Evolutionary conservation across 768 basidiomycete species (phyloP).

Genomic region (Serpula lacrymans): DNA sequence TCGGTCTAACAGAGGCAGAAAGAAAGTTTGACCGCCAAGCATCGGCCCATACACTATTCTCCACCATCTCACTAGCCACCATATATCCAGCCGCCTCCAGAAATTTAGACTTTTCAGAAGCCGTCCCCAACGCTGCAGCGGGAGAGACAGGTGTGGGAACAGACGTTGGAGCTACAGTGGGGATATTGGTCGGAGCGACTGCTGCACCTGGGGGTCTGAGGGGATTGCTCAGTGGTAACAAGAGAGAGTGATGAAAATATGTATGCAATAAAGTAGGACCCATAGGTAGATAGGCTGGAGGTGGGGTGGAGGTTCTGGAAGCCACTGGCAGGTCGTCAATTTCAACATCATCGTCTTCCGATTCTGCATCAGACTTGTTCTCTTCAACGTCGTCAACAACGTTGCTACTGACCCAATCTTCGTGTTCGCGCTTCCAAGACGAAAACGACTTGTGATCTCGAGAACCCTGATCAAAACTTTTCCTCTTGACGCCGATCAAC

Average conservation of each 20-base stretch:
- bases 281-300: constrained; percentile 65
- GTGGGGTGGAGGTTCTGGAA: constrained; percentile 66
- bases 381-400: constrained; percentile 34
- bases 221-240: constrained; percentile 61
- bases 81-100: constrained; percentile 65
- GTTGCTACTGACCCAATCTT: constrained; percentile 43
- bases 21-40: constrained; percentile 49
- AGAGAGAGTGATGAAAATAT: constrained; percentile 59
- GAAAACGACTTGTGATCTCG: constrained; percentile 35
- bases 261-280: constrained; percentile 68
- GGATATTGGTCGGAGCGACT: constrained; percentile 42
- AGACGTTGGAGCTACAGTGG: constrained; percentile 39
- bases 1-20: constrained; percentile 9
- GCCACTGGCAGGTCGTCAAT: constrained; percentile 16
- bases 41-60: constrained; percentile 67
- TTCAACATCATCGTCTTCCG: constrained; percentile 38
- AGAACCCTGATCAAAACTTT: constrained; percentile 37
- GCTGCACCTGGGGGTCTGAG: constrained; percentile 57
- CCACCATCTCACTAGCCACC: constrained; percentile 66
- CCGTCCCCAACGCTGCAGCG: constrained; percentile 60
- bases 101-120: constrained; percentile 62
- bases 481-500: constrained; percentile 70
- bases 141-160: constrained; percentile 87
- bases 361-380: constrained; percentile 36
- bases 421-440: constrained; percentile 44